Evolutionary conservation across 306 rosid genomes (phyloP).

Genomic region (Quercus glauca): DNA sequence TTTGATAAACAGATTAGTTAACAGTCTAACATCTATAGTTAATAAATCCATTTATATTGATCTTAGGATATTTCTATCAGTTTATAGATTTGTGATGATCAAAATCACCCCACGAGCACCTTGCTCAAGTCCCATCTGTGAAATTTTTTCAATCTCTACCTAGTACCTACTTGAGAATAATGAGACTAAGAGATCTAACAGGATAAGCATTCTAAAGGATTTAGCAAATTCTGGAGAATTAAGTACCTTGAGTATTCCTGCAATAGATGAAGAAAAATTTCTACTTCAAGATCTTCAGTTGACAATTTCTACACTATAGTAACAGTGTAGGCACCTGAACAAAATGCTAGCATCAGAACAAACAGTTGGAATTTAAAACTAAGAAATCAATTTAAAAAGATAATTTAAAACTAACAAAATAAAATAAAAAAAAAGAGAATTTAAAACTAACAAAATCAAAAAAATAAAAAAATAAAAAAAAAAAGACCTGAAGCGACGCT

Average conservation of each 20-base stretch:
- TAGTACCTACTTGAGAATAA: not conserved
- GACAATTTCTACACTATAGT: too few relatives aligned
- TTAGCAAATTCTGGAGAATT: not conserved
- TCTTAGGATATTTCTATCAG: not conserved
- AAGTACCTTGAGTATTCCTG: constrained; percentile 54
- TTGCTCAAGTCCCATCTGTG: not conserved
- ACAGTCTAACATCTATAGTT: not conserved
- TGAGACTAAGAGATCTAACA: not conserved
- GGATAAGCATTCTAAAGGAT: not conserved
- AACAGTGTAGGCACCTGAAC: too few relatives aligned
- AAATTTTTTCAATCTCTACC: not conserved
- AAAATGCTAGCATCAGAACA: too few relatives aligned
- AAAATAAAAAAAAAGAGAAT: too few relatives aligned
- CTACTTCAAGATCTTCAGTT: constrained; percentile 84
- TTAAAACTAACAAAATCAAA: too few relatives aligned
- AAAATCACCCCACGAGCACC: not conserved
- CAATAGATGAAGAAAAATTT: constrained; percentile 87
- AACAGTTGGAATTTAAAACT: too few relatives aligned
- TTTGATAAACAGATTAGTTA: not conserved
- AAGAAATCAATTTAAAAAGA: too few relatives aligned
- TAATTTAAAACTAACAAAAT: too few relatives aligned
- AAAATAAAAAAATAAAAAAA: too few relatives aligned
- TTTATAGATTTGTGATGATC: not conserved
- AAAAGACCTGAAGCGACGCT: too few relatives aligned
- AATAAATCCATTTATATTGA: not conserved